Conservation (phyloP, 371 early-diverging fungal species). For the Amoeboaphelidium occidentale region DNA sequence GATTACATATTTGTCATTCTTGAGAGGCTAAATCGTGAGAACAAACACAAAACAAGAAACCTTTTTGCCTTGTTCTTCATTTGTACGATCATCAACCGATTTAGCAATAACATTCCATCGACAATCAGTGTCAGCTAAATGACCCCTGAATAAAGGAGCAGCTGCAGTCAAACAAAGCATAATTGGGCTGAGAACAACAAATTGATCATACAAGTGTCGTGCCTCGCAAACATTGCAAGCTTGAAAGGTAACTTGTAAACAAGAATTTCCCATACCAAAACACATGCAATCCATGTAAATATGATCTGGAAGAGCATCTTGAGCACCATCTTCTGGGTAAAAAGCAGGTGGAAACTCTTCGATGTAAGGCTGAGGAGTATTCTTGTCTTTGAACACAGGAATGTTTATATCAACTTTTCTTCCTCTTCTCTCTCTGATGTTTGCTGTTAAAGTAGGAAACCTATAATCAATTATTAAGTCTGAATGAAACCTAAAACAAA, state of each 20-base stretch:
- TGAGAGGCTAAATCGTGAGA: neutral
- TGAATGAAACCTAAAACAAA: conserved; percentile 38
- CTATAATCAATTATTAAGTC: neutral
- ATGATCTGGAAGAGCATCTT: conserved; percentile 50
- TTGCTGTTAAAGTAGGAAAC: conserved; percentile 50
- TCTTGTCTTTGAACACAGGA: conserved; percentile 49
- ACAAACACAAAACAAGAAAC: conserved; percentile 9
- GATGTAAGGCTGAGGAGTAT: conserved; percentile 69
- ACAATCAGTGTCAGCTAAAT: conserved; percentile 86
- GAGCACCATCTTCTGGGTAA: conserved; percentile 1
- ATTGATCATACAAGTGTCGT: conserved; percentile 76
- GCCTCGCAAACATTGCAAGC: conserved; percentile 88
- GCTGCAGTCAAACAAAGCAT: conserved; percentile 89
- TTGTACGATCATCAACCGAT: conserved; percentile 86
- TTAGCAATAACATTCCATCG: conserved; percentile 93
- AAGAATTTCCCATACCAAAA: conserved; percentile 98
- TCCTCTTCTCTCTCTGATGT: conserved; percentile 76
- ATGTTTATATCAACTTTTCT: conserved; percentile 75
- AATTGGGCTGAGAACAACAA: conserved; percentile 78
- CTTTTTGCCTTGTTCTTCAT: conserved; percentile 68
- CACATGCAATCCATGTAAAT: conserved; percentile 98
- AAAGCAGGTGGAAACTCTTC: conserved; percentile 26
- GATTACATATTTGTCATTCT: conserved; percentile 19
- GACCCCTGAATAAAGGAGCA: conserved; percentile 82
- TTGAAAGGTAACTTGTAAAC: conserved; percentile 97